Evolutionary conservation across 352 stramenopile species (phyloP), one percentile per base, ranked within the genome.

Genomic region (Elongisporangium prolatum): DNA sequence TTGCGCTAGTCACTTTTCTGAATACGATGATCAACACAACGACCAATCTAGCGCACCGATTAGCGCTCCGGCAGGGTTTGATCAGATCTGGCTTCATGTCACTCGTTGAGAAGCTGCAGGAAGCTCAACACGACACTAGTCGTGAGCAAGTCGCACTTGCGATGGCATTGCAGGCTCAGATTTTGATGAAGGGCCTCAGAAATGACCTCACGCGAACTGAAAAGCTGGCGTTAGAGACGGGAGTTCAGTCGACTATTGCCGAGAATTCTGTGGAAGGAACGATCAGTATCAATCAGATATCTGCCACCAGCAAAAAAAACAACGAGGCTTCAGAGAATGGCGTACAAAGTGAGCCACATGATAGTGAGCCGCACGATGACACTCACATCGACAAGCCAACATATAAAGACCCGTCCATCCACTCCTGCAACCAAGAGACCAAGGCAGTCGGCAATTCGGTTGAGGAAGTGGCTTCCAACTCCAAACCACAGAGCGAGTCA

Each of bases 51-150:
- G 60, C 61, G 0, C 65, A 77, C 21, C 64, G 73, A 16, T 48
- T 59, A 1, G 61, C 56, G 8, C 73, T 88, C n/a, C 73, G 66
- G 7, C 69, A 84, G 24, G 75, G 85, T 37, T 56, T 90, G 21
- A 63, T 61, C 4, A 56, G 61, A 18, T 34, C 56, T 11, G 64
- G 75, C 13, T 68, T 87, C 4, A 37, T 80, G 2, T 50, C 47
- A 4, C n/a, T 68, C 10, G 52, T 86, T 2, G 67, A 86, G 14
- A 6, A 13, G 28, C 28, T 14, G 28, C 28, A 40, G 28, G 28
- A 13, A 13, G 4, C 28, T 34, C 25, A 34, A 8, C 25, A 34
- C 4, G 4, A 34, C 25, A 34, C 8, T 8, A 34, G 25, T 8
- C 25, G 8, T 40, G 28, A 14, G 8, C 28, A 8, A 40, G 9